These are phyloP conservation scores for Penicillium antarcticum DNA, from an alignment of 495 filamentous ascomycete genomes.

Conservation along the genomic window DNA sequence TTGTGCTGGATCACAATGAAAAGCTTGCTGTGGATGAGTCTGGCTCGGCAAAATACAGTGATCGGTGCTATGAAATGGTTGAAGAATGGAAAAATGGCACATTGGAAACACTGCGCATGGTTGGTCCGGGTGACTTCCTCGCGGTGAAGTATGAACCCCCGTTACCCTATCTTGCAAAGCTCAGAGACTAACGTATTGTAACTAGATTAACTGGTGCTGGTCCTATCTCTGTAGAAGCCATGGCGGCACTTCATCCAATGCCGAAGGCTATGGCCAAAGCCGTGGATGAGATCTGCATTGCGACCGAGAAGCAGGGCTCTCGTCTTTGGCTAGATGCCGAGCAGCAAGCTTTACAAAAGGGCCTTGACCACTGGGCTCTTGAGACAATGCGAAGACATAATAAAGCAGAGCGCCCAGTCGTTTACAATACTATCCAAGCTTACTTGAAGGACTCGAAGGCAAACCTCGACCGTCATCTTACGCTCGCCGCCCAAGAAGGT, in stretches of 20 bases:
- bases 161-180: not conserved
- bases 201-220: conserved; percentile 33
- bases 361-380: conserved; percentile 35
- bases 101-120: conserved; percentile 64
- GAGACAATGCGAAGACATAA: conserved; percentile 41
- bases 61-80: conserved; percentile 48
- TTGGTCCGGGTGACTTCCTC: conserved; percentile 67
- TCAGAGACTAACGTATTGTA: not conserved
- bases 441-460: conserved; percentile 37
- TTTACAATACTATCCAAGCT: conserved; percentile 42
- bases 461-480: conserved; percentile 31
- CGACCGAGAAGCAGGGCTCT: conserved; percentile 25
- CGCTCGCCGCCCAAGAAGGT: conserved; percentile 25
- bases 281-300: conserved; percentile 30
- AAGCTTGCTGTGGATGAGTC: conserved; percentile 11
- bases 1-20: conserved; percentile 57
- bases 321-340: conserved; percentile 40
- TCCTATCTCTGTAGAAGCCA: conserved; percentile 24
- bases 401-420: conserved; percentile 13
- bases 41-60: conserved; percentile 10
- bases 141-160: conserved; percentile 60
- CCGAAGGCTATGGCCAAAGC: conserved; percentile 24
- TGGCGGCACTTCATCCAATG: conserved; percentile 21
- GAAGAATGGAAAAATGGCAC: conserved; percentile 66
- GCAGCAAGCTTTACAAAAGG: conserved; percentile 32